A percentile compares a stretch with the other conserved stretches of the same genome.
phyloP scores from a whole-genome alignment of 768 basidiomycete genomes.

The Termitomyces sp. region DNA sequence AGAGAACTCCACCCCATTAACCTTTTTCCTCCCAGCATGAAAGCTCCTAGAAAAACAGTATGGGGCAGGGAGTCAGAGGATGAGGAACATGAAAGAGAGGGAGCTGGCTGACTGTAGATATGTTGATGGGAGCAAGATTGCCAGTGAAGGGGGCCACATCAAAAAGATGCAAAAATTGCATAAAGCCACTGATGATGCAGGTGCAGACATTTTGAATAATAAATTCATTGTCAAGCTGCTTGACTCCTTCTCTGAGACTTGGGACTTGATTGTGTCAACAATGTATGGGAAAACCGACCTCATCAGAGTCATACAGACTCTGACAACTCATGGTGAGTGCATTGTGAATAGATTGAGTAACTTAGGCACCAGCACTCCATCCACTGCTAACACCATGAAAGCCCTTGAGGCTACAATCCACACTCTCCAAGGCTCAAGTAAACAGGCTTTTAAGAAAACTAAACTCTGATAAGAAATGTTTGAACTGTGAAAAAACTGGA shows the following conservation, averaged over 20 bases:
- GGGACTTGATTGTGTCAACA: neutral
- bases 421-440: neutral
- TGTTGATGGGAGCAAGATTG: neutral
- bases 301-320: neutral
- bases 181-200: neutral
- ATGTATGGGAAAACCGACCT: neutral
- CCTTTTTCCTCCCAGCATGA: neutral
- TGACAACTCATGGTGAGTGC: neutral
- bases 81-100: neutral
- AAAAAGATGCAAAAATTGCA: neutral
- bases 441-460: neutral
- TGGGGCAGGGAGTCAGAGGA: neutral
- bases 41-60: neutral
- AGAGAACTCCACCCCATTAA: neutral
- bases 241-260: neutral
- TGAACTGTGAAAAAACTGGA: neutral
- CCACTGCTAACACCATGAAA: neutral
- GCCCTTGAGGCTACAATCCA: neutral
- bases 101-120: neutral
- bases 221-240: neutral
- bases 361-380: neutral
- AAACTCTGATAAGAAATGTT: neutral
- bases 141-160: neutral
- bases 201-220: neutral
- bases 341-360: neutral